Conservation (phyloP, 768 basidiomycete species). For the Coprinopsis cinerea region DNA sequence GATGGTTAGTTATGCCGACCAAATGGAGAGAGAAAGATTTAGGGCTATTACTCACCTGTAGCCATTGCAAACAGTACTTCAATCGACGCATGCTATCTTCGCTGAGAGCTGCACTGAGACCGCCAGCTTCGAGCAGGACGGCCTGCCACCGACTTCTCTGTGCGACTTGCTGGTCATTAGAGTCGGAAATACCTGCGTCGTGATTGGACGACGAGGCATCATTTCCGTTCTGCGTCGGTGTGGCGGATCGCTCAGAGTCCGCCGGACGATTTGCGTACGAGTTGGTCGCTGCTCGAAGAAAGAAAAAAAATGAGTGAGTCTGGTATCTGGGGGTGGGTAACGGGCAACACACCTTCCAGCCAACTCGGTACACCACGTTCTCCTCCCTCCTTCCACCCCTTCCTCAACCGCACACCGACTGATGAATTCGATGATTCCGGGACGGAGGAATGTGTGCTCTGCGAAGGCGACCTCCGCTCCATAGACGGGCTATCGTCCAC, state of each 20-base stretch:
- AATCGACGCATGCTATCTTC: conserved; percentile 87
- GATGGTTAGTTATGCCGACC: conserved; percentile 3
- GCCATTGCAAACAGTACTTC: conserved; percentile 83
- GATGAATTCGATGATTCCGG: not conserved
- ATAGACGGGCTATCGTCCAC: conserved; percentile 12
- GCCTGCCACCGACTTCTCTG: conserved; percentile 83
- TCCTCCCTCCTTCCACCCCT: conserved; percentile 17
- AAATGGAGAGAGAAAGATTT: not conserved
- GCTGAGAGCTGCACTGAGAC: conserved; percentile 80
- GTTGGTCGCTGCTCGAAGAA: not conserved
- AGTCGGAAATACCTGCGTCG: no score
- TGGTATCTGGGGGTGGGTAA: not conserved
- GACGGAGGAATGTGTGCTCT: no score
- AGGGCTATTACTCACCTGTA: conserved; percentile 51
- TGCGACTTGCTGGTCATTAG: conserved; percentile 46
- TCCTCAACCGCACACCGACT: conserved; percentile 8
- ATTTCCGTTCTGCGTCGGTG: conserved; percentile 18
- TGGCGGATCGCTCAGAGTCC: conserved; percentile 21
- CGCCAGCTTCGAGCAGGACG: conserved; percentile 80
- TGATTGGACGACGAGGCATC: conserved; percentile 3
- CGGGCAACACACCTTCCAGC: conserved; percentile 29
- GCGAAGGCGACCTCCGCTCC: conserved; percentile 8
- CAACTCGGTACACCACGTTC: conserved; percentile 29
- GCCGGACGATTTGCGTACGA: no score
- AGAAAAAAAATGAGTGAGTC: no score